Evolutionary conservation across 2,329 filamentous ascomycete genomes (phyloP).

Genomic region (Penicillium sp.): DNA sequence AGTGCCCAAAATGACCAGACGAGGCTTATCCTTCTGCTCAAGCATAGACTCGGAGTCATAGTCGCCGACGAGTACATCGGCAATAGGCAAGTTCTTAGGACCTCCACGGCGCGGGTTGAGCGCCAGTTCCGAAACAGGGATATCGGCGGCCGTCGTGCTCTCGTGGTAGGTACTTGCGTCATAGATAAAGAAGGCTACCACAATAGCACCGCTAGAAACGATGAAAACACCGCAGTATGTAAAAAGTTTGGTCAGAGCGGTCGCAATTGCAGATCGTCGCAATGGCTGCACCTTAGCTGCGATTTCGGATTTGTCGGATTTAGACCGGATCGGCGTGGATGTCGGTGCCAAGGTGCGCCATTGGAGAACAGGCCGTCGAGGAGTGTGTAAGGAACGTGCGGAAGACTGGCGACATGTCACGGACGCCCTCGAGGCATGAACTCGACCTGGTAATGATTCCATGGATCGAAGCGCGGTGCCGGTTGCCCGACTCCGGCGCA

Average conservation of each 20-base stretch:
- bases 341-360: constrained; percentile 20
- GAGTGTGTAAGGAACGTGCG: constrained; percentile 24
- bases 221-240: constrained; percentile 75
- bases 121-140: constrained; percentile 81
- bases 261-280: constrained; percentile 38
- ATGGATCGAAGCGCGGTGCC: constrained; percentile 29
- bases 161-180: constrained; percentile 89
- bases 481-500: constrained; percentile 33
- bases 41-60: constrained; percentile 73
- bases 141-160: constrained; percentile 65
- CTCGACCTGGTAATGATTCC: constrained; percentile 22
- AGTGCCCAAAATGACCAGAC: constrained; percentile 86
- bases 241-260: constrained; percentile 68
- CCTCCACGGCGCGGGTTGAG: constrained; percentile 80
- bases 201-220: constrained; percentile 65
- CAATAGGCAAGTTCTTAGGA: constrained; percentile 92
- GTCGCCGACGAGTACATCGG: constrained; percentile 84
- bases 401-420: constrained; percentile 13
- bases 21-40: constrained; percentile 81
- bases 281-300: constrained; percentile 21
- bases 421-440: constrained; percentile 17
- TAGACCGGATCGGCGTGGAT: constrained; percentile 27
- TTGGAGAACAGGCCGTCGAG: constrained; percentile 24
- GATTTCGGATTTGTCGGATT: constrained; percentile 31
- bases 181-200: constrained; percentile 88